These are phyloP conservation scores for Plasmodium gaboni DNA, from an alignment of 169 alveolate species.

Conservation along the genomic window DNA sequence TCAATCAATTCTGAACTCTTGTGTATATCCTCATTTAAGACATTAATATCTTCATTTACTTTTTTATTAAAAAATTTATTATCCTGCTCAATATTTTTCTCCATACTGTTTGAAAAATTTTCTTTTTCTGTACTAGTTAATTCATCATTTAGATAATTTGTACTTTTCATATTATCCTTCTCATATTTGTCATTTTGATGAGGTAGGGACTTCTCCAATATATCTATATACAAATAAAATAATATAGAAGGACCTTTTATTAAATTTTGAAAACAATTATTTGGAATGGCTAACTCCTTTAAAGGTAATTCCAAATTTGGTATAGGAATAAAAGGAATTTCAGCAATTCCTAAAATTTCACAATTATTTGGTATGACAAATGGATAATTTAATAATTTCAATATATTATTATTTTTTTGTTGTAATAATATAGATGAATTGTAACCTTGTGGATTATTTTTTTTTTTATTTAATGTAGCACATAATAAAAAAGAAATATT, in stretches of 20 bases:
- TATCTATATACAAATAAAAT: slow-evolving; percentile 4
- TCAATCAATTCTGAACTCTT: no score
- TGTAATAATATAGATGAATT: slow-evolving; percentile 3
- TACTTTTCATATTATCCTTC: background rate
- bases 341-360: slow-evolving; percentile 37
- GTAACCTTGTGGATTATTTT: background rate
- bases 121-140: no score
- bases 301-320: slow-evolving; percentile 11
- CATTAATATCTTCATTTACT: no score
- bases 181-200: background rate
- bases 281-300: slow-evolving; percentile 2
- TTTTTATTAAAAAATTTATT: no score
- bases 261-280: background rate
- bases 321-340: slow-evolving; percentile 28
- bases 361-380: slow-evolving; percentile 41
- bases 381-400: slow-evolving; percentile 31
- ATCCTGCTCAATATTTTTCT: no score
- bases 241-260: slow-evolving; percentile 8
- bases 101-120: no score
- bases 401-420: slow-evolving; percentile 8
- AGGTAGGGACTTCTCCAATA: background rate
- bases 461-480: slow-evolving; percentile 8
- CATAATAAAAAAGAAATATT: slow-evolving; percentile 40
- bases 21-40: no score
- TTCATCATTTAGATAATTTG: background rate